Evolutionary conservation across 2,329 filamentous ascomycete genomes (phyloP).

Genomic region (Xylariaceae sp.): DNA sequence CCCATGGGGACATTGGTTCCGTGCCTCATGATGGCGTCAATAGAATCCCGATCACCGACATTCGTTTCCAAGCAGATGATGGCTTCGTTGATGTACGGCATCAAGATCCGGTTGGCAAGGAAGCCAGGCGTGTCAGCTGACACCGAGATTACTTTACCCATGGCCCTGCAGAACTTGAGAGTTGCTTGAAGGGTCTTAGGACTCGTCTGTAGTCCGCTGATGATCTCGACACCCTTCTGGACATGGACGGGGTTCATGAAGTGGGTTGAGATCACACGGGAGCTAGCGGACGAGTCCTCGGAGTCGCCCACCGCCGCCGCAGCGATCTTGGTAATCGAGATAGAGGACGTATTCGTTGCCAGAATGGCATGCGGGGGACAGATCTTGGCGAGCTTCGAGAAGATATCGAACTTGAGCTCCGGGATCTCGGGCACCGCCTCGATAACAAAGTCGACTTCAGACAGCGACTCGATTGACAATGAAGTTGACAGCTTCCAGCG

Average conservation of each 20-base stretch:
- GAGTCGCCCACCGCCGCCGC: slow-evolving; percentile 76
- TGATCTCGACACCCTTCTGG: slow-evolving; percentile 97
- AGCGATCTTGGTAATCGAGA: slow-evolving; percentile 93
- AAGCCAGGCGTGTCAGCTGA: slow-evolving; percentile 91
- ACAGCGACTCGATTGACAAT: slow-evolving; percentile 70
- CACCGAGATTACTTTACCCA: slow-evolving; percentile 87
- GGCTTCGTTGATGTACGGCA: slow-evolving; percentile 98
- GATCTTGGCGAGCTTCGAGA: slow-evolving; percentile 73
- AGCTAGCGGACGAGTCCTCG: slow-evolving; percentile 72
- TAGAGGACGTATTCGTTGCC: slow-evolving; percentile 97
- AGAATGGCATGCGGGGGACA: slow-evolving; percentile 82
- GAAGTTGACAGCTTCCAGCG: slow-evolving; percentile 64
- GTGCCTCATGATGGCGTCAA: slow-evolving; percentile 98
- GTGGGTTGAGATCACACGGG: slow-evolving; percentile 88
- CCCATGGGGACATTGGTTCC: slow-evolving; percentile 99
- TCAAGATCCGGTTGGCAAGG: slow-evolving; percentile 91
- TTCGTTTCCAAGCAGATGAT: slow-evolving; percentile 93
- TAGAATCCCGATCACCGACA: slow-evolving; percentile 81
- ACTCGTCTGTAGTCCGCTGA: slow-evolving; percentile 88
- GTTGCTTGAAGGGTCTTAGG: slow-evolving; percentile 74
- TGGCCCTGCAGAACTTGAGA: slow-evolving; percentile 77
- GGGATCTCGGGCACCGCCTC: slow-evolving; percentile 95
- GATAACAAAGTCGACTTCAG: slow-evolving; percentile 90
- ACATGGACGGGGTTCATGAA: slow-evolving; percentile 99
- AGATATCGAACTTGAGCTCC: slow-evolving; percentile 81